Evolutionary conservation across 805 yeast genomes (phyloP), one percentile per base, ranked within the genome.

Genomic region (Tetrapisispora pingtungensis): DNA sequence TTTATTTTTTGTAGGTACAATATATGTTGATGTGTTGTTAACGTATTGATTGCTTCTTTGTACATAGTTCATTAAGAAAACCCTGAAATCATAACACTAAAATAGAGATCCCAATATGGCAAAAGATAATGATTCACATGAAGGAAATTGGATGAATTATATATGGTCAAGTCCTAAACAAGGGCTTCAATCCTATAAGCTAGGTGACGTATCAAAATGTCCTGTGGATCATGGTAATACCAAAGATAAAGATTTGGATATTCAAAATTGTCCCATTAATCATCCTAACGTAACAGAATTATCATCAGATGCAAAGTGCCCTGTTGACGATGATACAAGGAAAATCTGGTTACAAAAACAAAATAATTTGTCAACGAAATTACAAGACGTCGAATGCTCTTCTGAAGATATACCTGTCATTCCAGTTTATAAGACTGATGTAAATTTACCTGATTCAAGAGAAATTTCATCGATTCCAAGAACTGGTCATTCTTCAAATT

Each of bases 381-480:
- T 4, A 47, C 47, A 47, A 36, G 56, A 51, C 17, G 59, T 56
- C 8, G 64, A 58, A 41, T 77, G 81, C 52, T 69, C 77, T 3
- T 76, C 82, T 0, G 72, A 64, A 33, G 56, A 41, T 31, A 24
- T 32, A 15, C 68, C 67, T 13, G 61, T 59, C 6, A 49, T 56
- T 0, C 68, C 72, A 6, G 43, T 51, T 0, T 61, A 65, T 40
- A 52, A 52, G 3, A 66, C 72, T 1, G 50, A 68, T 35, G 67
- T 69, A 0, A 56, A 64, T 1, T 66, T 88, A 30, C 83, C 94
- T 0, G 74, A 74, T n/a, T 85, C 81, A 1, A 69, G 96, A 48
- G 90, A 81, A 53, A 65, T 83, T 4, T 80, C 89, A 10, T 75
- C 94, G 3, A 89, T 89, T 35, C 97, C 96, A 39, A 68, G 95